phyloP scores from a whole-genome alignment of 164 flowering plant species.

The Echeveria elegans region DNA sequence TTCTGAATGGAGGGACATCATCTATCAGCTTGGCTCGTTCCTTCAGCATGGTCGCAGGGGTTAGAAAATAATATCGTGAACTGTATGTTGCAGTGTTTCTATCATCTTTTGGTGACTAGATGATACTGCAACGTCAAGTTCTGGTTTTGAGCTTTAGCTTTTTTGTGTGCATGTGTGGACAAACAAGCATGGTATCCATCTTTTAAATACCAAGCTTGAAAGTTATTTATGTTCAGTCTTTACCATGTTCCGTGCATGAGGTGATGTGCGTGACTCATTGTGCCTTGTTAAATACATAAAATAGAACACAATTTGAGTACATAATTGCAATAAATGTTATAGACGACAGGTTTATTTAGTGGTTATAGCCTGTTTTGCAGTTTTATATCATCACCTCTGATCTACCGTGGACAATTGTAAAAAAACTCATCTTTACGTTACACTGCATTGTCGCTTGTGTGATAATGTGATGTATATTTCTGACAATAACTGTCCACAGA shows the following conservation, averaged over 20 bases:
- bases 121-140: not conserved
- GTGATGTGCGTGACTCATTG: not conserved
- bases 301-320: slow-evolving; percentile 43
- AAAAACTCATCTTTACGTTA: not conserved
- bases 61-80: slow-evolving; percentile 24
- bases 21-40: slow-evolving; percentile 59
- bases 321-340: not conserved
- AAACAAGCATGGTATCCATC: not conserved
- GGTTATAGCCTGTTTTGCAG: not conserved
- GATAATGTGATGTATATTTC: not conserved
- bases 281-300: slow-evolving; percentile 19
- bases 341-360: not conserved
- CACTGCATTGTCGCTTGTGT: not conserved
- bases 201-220: not conserved
- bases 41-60: slow-evolving; percentile 61
- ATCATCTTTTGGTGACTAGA: not conserved
- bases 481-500: not conserved
- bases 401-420: not conserved
- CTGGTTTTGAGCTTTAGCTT: slow-evolving; percentile 1
- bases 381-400: not conserved
- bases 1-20: slow-evolving; percentile 29
- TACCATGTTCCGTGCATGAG: slow-evolving; percentile 1
- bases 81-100: not conserved
- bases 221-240: not conserved
- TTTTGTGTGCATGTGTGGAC: not conserved